These are phyloP conservation scores for Panaeolus cyanescens DNA, from an alignment of 768 basidiomycete species.

Conservation along the genomic window DNA sequence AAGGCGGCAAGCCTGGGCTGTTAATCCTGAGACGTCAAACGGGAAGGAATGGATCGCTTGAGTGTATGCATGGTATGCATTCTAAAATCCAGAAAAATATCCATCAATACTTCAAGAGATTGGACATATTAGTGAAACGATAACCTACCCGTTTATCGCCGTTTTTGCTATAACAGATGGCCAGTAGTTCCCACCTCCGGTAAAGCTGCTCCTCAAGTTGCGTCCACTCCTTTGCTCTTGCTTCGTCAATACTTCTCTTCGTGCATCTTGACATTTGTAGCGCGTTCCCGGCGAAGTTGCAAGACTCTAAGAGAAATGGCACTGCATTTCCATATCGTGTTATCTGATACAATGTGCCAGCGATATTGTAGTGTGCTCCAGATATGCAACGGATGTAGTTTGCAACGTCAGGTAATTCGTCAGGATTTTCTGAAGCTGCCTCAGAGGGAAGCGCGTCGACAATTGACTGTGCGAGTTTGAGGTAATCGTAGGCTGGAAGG, in stretches of 20 bases:
- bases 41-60: conserved; percentile 58
- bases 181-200: conserved; percentile 81
- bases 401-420: conserved; percentile 32
- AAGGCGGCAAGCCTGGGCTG: conserved; percentile 28
- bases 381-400: conserved; percentile 72
- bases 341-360: conserved; percentile 69
- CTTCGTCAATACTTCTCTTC: conserved; percentile 13
- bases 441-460: conserved; percentile 24
- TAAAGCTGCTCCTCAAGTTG: conserved; percentile 67
- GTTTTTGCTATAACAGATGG: conserved; percentile 74
- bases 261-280: conserved; percentile 29
- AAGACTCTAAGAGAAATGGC: conserved; percentile 66
- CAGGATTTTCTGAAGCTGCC: conserved; percentile 11
- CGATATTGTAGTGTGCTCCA: conserved; percentile 70
- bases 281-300: conserved; percentile 52
- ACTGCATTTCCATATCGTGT: conserved; percentile 62
- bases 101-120: not conserved
- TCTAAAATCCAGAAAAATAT: conserved; percentile 36
- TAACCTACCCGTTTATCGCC: conserved; percentile 70
- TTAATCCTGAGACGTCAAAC: conserved; percentile 43
- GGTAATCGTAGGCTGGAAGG: conserved; percentile 44
- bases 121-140: conserved; percentile 3
- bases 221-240: conserved; percentile 47
- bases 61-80: conserved; percentile 59
- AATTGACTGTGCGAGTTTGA: conserved; percentile 43